phyloP scores from a whole-genome alignment of 257 asterid genomes.

The Misopates orontium region DNA sequence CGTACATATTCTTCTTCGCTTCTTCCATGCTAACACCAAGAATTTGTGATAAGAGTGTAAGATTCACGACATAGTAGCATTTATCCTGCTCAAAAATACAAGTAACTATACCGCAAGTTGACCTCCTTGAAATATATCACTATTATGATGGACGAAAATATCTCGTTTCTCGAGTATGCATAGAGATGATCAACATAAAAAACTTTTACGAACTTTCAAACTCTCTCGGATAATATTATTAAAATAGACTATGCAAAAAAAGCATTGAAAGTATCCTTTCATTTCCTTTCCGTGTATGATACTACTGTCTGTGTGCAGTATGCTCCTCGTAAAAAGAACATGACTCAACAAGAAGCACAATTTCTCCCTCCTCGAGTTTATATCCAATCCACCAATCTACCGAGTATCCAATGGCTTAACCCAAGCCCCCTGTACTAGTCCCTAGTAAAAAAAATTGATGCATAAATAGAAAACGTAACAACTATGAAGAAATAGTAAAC shows the following conservation, averaged over 20 bases:
- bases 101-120: background rate
- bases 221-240: too few species aligned
- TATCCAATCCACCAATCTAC: constrained; percentile 19
- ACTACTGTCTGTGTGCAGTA: background rate
- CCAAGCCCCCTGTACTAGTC: constrained; percentile 4
- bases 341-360: background rate
- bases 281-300: background rate
- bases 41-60: constrained; percentile 20
- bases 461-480: background rate
- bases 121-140: background rate
- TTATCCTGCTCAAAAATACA: constrained; percentile 10
- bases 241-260: too few species aligned
- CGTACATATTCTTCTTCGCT: constrained; percentile 98
- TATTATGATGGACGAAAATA: too few species aligned
- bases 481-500: background rate
- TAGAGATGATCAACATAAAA: too few species aligned
- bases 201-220: too few species aligned
- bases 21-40: constrained; percentile 78
- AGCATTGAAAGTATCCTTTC: too few species aligned
- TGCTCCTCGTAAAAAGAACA: background rate
- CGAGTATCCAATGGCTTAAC: constrained; percentile 6
- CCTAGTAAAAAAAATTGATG: constrained; percentile 1
- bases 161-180: too few species aligned
- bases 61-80: background rate
- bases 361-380: constrained; percentile 1